Evolutionary conservation across 257 asterid genomes (phyloP).

Genomic region (Salvia rosmarinus): DNA sequence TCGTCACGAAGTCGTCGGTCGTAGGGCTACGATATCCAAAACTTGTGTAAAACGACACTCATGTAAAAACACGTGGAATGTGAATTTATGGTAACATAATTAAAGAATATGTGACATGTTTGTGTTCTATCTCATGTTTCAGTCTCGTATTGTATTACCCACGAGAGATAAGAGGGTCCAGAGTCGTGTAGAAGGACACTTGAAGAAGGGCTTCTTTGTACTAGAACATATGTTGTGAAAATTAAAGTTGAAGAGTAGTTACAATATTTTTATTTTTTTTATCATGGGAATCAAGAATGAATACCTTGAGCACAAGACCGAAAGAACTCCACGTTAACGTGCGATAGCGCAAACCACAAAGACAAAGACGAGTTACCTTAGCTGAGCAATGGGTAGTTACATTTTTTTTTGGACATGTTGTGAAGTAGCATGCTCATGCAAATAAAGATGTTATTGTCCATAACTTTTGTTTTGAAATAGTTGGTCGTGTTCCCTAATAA

Average conservation of each 20-base stretch:
- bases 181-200: background rate
- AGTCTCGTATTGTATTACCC: background rate
- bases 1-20: no score
- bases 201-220: background rate
- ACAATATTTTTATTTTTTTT: no score
- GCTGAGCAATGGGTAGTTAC: no score
- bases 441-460: slow-evolving; percentile 44
- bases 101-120: background rate
- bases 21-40: no score
- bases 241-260: background rate
- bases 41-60: no score
- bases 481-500: slow-evolving; percentile 46
- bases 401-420: background rate
- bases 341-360: no score
- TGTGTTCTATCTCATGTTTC: background rate
- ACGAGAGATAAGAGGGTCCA: background rate
- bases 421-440: slow-evolving; percentile 45
- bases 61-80: background rate
- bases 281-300: no score
- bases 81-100: background rate
- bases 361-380: no score
- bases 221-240: background rate
- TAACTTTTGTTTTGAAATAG: slow-evolving; percentile 35
- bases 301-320: no score
- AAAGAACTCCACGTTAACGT: no score